phyloP scores from a whole-genome alignment of 148 eudicot genomes.

The Spergularia marina region DNA sequence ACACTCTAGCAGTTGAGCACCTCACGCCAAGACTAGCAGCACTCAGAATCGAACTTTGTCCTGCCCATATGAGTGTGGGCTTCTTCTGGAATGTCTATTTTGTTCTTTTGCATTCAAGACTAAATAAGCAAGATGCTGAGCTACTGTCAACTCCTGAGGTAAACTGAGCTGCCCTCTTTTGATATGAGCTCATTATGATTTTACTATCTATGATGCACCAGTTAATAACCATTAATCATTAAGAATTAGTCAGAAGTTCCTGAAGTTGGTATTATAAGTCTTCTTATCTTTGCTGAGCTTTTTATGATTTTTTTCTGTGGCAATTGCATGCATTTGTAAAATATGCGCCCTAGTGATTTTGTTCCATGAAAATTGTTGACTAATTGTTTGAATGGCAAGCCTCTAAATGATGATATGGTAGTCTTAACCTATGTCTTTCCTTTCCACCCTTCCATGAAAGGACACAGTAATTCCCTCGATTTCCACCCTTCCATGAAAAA shows the following conservation, averaged over 20 bases:
- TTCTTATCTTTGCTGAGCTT: background rate
- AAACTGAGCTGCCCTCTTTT: slow-evolving; percentile 19
- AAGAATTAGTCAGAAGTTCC: background rate
- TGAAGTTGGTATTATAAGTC: background rate
- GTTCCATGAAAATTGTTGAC: background rate
- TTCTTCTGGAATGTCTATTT: slow-evolving; percentile 93
- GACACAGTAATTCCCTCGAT: background rate
- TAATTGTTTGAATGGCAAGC: background rate
- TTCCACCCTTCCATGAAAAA: background rate
- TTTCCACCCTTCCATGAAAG: background rate
- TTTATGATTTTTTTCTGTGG: background rate
- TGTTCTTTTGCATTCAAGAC: slow-evolving; percentile 79
- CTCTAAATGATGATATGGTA: background rate
- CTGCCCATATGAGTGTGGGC: slow-evolving; percentile 73
- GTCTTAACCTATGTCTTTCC: background rate
- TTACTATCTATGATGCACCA: background rate
- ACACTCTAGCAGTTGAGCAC: slow-evolving; percentile 62
- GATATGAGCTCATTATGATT: background rate
- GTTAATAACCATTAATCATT: background rate
- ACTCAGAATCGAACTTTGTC: slow-evolving; percentile 84
- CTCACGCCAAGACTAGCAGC: slow-evolving; percentile 78
- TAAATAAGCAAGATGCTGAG: slow-evolving; percentile 68
- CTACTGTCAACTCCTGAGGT: slow-evolving; percentile 76
- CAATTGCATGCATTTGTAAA: background rate
- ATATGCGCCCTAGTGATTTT: background rate